Base-by-base conservation (phyloP, 345 rosid species). In the Linum tenue region DNA sequence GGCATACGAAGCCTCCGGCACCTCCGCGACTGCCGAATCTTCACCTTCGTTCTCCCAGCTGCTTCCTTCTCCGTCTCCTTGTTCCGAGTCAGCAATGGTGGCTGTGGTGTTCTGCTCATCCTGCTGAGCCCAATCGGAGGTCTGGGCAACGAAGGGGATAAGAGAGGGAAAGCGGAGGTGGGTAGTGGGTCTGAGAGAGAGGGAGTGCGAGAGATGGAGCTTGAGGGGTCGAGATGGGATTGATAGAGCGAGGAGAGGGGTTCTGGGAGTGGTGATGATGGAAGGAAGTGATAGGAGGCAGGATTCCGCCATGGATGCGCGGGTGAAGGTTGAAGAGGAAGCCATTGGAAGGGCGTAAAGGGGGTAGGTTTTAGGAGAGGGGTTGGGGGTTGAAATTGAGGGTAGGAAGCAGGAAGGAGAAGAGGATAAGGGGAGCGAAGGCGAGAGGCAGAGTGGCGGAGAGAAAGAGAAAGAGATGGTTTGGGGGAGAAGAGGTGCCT, bases 101-200 rank as follows among this genome's bases (percentile, higher is more conserved):
- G 74, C 56, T 72, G 81, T 77, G 31, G 74, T 55, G 0, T 80
- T 16, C 16, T 56, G 35, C n/a, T 56, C 60, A 4, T 56, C 37
- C 60, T 70, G 74, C 44, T 67, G 74, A 9, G 74, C 68, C 74
- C 74, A 70, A 16, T 63, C 69, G 0, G 96, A 82, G 59, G 89
- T 82, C 81, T 85, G 81, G 55, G 82, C 70, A 3, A 85, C 86
- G 22, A 78, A 9, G 35, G 64, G 64, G 8, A 39, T 17, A 16
- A 39, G 48, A 15, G 82, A 70, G 88, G 35, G 41, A 81, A 38
- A 50, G 3, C 16, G 5, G 72, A 67, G 3, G 60, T 68, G 5
- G 59, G 78, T 44, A 66, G 81, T 75, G 55, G 8, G 12, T 9
- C 35, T 37, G 41, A 36, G 56, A 16, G 40, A 48, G 36, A 10